phyloP scores from a whole-genome alignment of 2,329 filamentous ascomycete genomes.

The Aspergillus arachidicola region DNA sequence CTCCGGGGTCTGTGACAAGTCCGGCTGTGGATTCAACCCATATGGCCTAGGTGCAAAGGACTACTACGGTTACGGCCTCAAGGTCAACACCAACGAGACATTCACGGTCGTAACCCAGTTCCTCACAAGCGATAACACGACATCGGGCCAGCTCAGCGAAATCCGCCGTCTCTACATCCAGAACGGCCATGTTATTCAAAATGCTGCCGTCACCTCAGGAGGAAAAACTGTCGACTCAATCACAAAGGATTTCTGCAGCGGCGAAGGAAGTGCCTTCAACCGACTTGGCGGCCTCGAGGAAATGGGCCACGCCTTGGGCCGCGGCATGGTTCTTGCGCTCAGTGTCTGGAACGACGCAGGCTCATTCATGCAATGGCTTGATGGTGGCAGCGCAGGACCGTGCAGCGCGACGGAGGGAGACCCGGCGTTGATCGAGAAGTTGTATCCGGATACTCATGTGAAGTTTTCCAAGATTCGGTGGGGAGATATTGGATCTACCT shows the following conservation, averaged over 20 bases:
- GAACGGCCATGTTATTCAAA: constrained; percentile 59
- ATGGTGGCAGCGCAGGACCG: constrained; percentile 54
- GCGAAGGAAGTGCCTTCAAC: constrained; percentile 49
- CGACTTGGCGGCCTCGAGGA: constrained; percentile 55
- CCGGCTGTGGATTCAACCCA: constrained; percentile 68
- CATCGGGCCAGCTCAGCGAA: constrained; percentile 54
- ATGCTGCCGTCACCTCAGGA: constrained; percentile 38
- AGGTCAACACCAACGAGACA: constrained; percentile 59
- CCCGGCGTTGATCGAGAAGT: constrained; percentile 51
- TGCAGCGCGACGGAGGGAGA: constrained; percentile 58
- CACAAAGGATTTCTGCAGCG: constrained; percentile 59
- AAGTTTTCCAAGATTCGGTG: constrained; percentile 61
- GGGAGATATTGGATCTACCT: constrained; percentile 63
- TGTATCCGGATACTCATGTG: constrained; percentile 54
- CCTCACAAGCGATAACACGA: constrained; percentile 50
- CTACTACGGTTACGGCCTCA: constrained; percentile 63
- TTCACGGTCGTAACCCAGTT: constrained; percentile 70
- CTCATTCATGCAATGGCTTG: constrained; percentile 61
- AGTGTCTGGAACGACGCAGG: constrained; percentile 58
- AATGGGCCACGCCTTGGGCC: constrained; percentile 57
- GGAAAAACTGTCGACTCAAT: constrained; percentile 50
- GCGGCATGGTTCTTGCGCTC: constrained; percentile 65
- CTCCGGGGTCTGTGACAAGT: constrained; percentile 62
- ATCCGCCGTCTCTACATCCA: constrained; percentile 66
- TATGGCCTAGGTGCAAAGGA: constrained; percentile 64